Conservation (phyloP, 805 yeast species). For the Cyberlindnera japonica region DNA sequence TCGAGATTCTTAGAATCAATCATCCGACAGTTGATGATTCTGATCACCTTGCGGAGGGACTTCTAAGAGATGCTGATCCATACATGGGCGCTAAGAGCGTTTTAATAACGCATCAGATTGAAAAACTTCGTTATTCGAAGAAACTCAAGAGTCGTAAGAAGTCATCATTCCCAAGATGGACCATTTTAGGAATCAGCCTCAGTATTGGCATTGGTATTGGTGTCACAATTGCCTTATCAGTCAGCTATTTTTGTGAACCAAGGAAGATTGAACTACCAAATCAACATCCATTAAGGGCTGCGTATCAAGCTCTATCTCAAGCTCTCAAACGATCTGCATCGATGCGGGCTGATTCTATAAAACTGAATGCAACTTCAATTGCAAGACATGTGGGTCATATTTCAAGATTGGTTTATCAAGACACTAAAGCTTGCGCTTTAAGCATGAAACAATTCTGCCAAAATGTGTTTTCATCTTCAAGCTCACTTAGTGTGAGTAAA, state of each 20-base stretch:
- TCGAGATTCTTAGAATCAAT: constrained; percentile 4
- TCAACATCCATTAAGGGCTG: neutral
- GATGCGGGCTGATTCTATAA: neutral
- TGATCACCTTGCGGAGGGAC: neutral
- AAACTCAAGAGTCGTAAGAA: constrained; percentile 13
- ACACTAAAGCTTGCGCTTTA: constrained; percentile 1
- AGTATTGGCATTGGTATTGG: constrained; percentile 28
- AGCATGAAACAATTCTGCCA: neutral
- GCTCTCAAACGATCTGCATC: neutral
- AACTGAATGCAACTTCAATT: neutral
- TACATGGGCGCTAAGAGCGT: constrained; percentile 9
- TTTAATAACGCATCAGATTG: constrained; percentile 14
- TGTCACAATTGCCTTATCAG: constrained; percentile 19
- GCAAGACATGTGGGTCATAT: constrained; percentile 9
- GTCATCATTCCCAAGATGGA: constrained; percentile 6
- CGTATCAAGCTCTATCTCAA: neutral
- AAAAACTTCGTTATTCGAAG: constrained; percentile 12
- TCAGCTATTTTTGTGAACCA: constrained; percentile 8
- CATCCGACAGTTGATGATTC: neutral
- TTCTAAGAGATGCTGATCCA: neutral
- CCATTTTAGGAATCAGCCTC: constrained; percentile 19
- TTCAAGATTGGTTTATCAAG: constrained; percentile 13
- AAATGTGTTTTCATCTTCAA: neutral
- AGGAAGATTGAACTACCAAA: constrained; percentile 1
- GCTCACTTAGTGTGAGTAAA: neutral